These are phyloP conservation scores for Pythium monospermum DNA, from an alignment of 352 stramenopile genomes.

Conservation along the genomic window DNA sequence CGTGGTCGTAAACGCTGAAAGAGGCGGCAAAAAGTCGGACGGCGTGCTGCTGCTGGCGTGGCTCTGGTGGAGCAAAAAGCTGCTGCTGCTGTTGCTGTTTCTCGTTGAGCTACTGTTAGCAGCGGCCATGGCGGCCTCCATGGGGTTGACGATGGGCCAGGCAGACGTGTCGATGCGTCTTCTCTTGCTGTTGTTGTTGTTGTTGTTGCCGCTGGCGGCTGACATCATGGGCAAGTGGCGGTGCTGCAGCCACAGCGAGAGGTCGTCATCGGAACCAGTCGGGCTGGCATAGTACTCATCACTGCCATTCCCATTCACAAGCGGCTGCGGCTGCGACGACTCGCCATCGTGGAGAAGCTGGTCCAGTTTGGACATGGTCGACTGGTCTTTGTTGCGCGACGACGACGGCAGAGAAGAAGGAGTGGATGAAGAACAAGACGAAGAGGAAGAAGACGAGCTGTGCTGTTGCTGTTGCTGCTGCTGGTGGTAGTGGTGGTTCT, in stretches of 20 bases:
- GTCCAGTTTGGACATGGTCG: conserved; percentile 33
- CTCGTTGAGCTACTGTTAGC: too few relatives aligned
- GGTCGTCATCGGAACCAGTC: conserved; percentile 43
- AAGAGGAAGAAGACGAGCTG: conserved; percentile 24
- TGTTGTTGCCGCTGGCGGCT: neutral
- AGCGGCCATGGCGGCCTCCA: conserved; percentile 27
- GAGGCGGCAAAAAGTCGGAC: conserved; percentile 15
- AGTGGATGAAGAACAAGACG: conserved; percentile 5
- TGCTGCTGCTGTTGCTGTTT: conserved; percentile 3
- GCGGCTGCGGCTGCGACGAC: conserved; percentile 5
- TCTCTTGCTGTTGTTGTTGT: conserved; percentile 5
- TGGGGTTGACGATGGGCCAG: conserved; percentile 28
- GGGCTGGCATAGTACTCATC: conserved; percentile 47
- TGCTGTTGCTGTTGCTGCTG: neutral
- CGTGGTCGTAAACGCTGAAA: conserved; percentile 10
- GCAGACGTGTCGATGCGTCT: conserved; percentile 14
- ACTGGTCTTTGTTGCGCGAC: conserved; percentile 8
- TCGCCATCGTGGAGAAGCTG: conserved; percentile 70
- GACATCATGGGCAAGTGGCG: conserved; percentile 15
- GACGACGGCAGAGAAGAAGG: conserved; percentile 14
- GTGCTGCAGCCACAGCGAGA: conserved; percentile 22
- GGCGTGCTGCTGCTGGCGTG: too few relatives aligned
- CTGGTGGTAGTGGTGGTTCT: neutral
- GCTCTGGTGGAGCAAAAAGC: neutral
- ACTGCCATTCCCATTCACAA: too few relatives aligned